A percentile compares a stretch with the other conserved stretches of the same genome.
Conservation (phyloP, 345 rosid species). For the Hibiscus mutabilis region DNA sequence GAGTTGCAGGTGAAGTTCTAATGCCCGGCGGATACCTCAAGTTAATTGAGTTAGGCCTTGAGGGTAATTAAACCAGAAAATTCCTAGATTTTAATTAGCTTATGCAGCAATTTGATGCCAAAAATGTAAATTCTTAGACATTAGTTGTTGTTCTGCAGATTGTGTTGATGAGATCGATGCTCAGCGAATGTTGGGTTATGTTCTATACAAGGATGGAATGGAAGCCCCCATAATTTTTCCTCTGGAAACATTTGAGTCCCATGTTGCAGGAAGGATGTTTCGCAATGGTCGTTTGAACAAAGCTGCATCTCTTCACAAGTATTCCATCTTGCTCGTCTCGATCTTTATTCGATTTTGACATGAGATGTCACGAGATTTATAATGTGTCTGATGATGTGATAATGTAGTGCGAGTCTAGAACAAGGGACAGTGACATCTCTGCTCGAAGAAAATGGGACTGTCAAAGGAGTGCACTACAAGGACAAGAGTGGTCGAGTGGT, state of each 20-base stretch:
- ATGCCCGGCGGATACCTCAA: slow-evolving; percentile 16
- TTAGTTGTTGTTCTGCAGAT: slow-evolving; percentile 14
- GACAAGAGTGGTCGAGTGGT: slow-evolving; percentile 24
- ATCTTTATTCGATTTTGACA: background rate
- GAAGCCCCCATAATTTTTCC: slow-evolving; percentile 18
- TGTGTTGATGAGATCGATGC: slow-evolving; percentile 35
- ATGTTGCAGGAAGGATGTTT: slow-evolving; percentile 24
- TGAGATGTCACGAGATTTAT: background rate
- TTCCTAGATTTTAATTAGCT: no score
- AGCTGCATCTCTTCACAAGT: slow-evolving; percentile 30
- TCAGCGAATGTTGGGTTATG: slow-evolving; percentile 25
- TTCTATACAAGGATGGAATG: slow-evolving; percentile 25
- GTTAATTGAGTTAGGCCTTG: slow-evolving; percentile 17
- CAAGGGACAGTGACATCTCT: slow-evolving; percentile 53
- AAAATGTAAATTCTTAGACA: background rate
- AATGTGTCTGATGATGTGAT: background rate
- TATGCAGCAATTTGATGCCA: no score
- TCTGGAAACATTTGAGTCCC: slow-evolving; percentile 15
- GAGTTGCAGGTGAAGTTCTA: slow-evolving; percentile 16
- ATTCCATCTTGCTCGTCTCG: background rate
- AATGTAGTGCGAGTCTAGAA: slow-evolving; percentile 37
- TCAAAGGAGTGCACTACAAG: slow-evolving; percentile 49
- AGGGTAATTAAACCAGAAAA: slow-evolving; percentile 7
- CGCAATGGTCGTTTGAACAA: slow-evolving; percentile 32
- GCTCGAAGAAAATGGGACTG: slow-evolving; percentile 32